Evolutionary conservation across 2,329 filamentous ascomycete genomes (phyloP).

Genomic region (Ophiostoma perfectum): DNA sequence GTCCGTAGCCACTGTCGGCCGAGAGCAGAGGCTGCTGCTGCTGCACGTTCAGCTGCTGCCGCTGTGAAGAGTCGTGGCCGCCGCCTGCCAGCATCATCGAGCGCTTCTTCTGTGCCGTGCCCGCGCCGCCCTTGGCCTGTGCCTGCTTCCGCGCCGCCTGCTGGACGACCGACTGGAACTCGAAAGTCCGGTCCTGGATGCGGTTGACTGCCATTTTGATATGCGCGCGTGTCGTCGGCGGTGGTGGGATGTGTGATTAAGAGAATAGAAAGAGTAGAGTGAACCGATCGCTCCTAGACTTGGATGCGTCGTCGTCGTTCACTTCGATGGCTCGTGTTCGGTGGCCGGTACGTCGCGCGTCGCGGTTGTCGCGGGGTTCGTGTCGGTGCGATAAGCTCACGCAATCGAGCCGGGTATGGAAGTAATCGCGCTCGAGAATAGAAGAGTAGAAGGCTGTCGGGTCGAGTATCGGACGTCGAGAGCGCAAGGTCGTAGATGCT

Average conservation of each 20-base stretch:
- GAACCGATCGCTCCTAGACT: too few relatives aligned
- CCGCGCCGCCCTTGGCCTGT: conserved; percentile 52
- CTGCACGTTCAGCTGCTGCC: conserved; percentile 15
- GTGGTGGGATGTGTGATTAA: background rate
- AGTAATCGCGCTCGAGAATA: too few relatives aligned
- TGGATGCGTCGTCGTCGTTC: too few relatives aligned
- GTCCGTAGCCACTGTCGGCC: conserved; percentile 9
- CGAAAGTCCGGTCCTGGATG: conserved; percentile 92
- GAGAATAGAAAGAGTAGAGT: background rate
- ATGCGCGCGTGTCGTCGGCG: background rate
- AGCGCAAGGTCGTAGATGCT: background rate
- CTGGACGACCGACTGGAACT: conserved; percentile 86
- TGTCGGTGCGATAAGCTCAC: background rate
- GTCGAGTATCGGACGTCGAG: background rate
- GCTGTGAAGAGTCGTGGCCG: conserved; percentile 1
- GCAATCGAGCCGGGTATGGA: background rate
- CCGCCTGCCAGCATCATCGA: conserved; percentile 20
- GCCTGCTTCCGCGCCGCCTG: conserved; percentile 78
- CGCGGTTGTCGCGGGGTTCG: conserved; percentile 4
- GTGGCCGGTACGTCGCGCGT: background rate
- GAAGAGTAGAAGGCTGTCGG: background rate
- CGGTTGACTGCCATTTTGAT: conserved; percentile 59
- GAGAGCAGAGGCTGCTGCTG: conserved; percentile 55
- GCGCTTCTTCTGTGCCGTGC: conserved; percentile 58
- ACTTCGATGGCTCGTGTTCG: background rate